A percentile compares a stretch with the other conserved stretches of the same genome.
Conservation (phyloP, 2,329 filamentous ascomycete genomes). For the Massarina eburnea region DNA sequence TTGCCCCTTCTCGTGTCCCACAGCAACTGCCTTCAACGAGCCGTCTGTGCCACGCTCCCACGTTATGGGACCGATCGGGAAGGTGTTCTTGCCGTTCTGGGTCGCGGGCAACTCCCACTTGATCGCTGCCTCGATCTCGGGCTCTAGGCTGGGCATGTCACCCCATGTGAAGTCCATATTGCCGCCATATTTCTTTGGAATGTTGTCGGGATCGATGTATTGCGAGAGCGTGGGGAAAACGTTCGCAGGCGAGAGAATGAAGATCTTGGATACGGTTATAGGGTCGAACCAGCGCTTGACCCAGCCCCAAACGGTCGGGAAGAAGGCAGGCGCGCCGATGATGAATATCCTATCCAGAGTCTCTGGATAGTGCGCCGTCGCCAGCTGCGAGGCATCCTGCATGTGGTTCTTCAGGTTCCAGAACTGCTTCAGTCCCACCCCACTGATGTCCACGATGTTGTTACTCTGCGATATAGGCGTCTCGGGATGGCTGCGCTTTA, state of each 20-base stretch:
- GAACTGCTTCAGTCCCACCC: constrained; percentile 87
- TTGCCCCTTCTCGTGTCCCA: constrained; percentile 48
- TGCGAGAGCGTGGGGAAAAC: constrained; percentile 74
- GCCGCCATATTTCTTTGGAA: constrained; percentile 88
- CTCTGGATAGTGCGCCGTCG: constrained; percentile 93
- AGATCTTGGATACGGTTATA: constrained; percentile 88
- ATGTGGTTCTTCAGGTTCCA: constrained; percentile 94
- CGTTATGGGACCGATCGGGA: constrained; percentile 51
- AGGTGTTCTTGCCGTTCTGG: constrained; percentile 41
- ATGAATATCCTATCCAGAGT: constrained; percentile 86
- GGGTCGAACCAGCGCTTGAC: constrained; percentile 91
- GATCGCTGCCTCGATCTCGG: constrained; percentile 45
- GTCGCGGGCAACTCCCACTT: constrained; percentile 43
- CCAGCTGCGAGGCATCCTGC: constrained; percentile 85
- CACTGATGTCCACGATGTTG: constrained; percentile 91
- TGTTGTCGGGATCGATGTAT: constrained; percentile 80
- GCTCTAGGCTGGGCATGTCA: constrained; percentile 71
- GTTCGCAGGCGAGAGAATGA: constrained; percentile 75
- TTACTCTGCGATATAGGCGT: constrained; percentile 92
- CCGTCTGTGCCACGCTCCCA: constrained; percentile 48
- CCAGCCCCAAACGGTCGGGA: constrained; percentile 92
- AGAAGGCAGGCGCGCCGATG: constrained; percentile 87
- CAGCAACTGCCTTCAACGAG: constrained; percentile 48
- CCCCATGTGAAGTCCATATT: constrained; percentile 82
- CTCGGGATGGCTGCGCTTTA: constrained; percentile 71